phyloP scores from a whole-genome alignment of 352 stramenopile genomes.

The Phytophthora sojae region DNA sequence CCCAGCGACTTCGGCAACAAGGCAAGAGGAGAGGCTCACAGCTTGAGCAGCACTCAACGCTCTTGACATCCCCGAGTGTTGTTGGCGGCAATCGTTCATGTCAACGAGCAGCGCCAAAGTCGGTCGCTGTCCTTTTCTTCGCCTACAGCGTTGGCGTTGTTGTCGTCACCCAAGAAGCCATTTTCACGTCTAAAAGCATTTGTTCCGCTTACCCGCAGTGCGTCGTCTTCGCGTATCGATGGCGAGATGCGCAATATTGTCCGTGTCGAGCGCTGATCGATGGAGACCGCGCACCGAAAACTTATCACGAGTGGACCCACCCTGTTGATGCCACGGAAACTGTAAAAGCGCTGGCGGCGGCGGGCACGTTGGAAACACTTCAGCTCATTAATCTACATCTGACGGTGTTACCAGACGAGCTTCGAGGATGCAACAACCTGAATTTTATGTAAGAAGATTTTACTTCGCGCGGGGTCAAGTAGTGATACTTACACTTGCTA shows the following conservation, averaged over 20 bases:
- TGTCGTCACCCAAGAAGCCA: constrained; percentile 17
- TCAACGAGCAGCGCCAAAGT: constrained; percentile 31
- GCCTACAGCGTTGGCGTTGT: constrained; percentile 17
- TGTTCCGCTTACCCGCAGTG: constrained; percentile 40
- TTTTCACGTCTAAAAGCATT: constrained; percentile 14
- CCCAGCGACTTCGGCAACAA: constrained; percentile 4
- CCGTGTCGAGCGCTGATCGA: constrained; percentile 47
- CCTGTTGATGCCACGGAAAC: constrained; percentile 33
- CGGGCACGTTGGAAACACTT: constrained; percentile 40
- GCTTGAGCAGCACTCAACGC: neutral
- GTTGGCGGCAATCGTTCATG: neutral
- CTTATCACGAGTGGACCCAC: constrained; percentile 46
- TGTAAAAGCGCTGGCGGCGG: constrained; percentile 28
- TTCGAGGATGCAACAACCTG: constrained; percentile 40
- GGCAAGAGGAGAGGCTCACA: neutral
- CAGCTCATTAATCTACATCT: constrained; percentile 49
- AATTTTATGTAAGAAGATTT: constrained; percentile 43
- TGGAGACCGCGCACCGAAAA: constrained; percentile 35
- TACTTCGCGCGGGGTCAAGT: too few relatives aligned
- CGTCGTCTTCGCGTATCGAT: constrained; percentile 40
- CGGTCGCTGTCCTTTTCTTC: constrained; percentile 26
- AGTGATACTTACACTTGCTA: neutral
- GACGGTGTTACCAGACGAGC: constrained; percentile 26
- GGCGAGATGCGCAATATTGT: constrained; percentile 25
- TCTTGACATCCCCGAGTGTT: constrained; percentile 9